Evolutionary conservation across 1,139 yeast species (phyloP).

Genomic region (Cylindricascospora bacillispora): DNA sequence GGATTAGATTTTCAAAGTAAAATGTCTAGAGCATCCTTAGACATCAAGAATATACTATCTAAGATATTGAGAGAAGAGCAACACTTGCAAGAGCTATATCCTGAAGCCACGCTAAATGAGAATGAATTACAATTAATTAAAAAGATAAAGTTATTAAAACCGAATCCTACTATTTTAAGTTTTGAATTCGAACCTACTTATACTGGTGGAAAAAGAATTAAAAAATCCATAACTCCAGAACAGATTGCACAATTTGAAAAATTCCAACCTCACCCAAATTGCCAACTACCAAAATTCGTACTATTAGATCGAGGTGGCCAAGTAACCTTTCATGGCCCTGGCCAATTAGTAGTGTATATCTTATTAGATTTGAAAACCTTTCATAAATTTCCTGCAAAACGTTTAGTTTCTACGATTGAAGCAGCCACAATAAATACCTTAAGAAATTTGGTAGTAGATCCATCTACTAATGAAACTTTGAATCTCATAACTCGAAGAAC

Average conservation of each 20-base stretch:
- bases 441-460: slow-evolving; percentile 18
- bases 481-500: slow-evolving; percentile 41
- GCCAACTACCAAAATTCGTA: slow-evolving; percentile 33
- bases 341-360: slow-evolving; percentile 82
- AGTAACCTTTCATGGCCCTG: slow-evolving; percentile 92
- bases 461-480: slow-evolving; percentile 19
- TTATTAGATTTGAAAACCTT: slow-evolving; percentile 62
- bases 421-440: slow-evolving; percentile 47
- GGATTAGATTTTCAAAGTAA: slow-evolving; percentile 55
- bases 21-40: slow-evolving; percentile 49
- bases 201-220: slow-evolving; percentile 80
- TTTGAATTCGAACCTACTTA: slow-evolving; percentile 77
- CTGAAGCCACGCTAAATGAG: slow-evolving; percentile 29
- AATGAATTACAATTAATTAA: slow-evolving; percentile 35
- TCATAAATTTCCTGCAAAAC: slow-evolving; percentile 47
- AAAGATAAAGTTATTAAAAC: slow-evolving; percentile 39
- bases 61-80: slow-evolving; percentile 33
- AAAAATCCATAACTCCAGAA: slow-evolving; percentile 31
- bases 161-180: slow-evolving; percentile 53
- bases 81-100: slow-evolving; percentile 32
- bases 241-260: slow-evolving; percentile 23
- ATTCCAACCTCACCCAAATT: slow-evolving; percentile 19
- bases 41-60: slow-evolving; percentile 42
- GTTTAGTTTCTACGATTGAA: slow-evolving; percentile 65
- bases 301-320: slow-evolving; percentile 94